These are phyloP conservation scores for Pilasporangium apinafurcum DNA, from an alignment of 352 stramenopile species.

Conservation along the genomic window DNA sequence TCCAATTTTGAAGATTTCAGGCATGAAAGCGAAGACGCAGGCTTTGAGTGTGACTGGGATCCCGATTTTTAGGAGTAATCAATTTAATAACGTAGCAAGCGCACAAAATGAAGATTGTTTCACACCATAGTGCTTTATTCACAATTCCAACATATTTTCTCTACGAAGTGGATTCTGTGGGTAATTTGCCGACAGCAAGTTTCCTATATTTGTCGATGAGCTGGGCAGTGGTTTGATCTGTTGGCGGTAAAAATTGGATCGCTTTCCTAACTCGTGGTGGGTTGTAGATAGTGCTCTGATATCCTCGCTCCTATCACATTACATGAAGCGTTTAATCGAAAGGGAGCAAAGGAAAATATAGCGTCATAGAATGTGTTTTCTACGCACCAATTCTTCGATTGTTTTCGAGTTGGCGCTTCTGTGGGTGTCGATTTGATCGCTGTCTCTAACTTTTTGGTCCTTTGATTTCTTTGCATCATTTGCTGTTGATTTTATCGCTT, in stretches of 20 bases:
- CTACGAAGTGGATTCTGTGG: too few relatives aligned
- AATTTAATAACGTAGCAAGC: too few relatives aligned
- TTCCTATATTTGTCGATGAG: slow-evolving; percentile 82
- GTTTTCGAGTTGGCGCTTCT: slow-evolving; percentile 1
- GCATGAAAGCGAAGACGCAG: slow-evolving; percentile 58
- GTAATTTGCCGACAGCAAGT: slow-evolving; percentile 64
- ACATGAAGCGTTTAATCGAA: neutral
- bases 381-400: slow-evolving; percentile 1
- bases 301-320: slow-evolving; percentile 29
- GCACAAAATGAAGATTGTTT: too few relatives aligned
- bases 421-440: too few relatives aligned
- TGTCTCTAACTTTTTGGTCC: slow-evolving; percentile 3
- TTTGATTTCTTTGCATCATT: neutral
- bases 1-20: slow-evolving; percentile 80
- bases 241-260: slow-evolving; percentile 41
- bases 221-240: slow-evolving; percentile 53
- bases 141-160: too few relatives aligned
- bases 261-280: slow-evolving; percentile 36
- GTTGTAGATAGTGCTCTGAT: slow-evolving; percentile 48
- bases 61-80: slow-evolving; percentile 65
- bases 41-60: slow-evolving; percentile 62
- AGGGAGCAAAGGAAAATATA: neutral
- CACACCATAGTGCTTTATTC: too few relatives aligned
- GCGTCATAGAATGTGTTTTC: neutral
- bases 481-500: slow-evolving; percentile 4